phyloP scores from a whole-genome alignment of 2,329 filamentous ascomycete genomes.

The Aspergillus sp. region DNA sequence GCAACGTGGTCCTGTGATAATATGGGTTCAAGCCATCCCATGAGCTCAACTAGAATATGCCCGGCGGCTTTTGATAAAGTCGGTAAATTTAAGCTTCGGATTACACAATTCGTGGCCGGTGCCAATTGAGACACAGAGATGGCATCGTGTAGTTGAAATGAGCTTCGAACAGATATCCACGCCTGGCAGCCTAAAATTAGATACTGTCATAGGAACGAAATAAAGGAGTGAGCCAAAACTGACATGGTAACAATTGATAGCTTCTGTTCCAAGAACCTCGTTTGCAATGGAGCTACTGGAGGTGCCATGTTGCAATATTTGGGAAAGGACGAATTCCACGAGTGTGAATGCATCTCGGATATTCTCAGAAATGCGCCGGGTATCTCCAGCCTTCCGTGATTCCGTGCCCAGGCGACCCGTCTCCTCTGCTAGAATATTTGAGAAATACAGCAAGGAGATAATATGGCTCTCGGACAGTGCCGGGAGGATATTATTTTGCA shows the following conservation, averaged over 20 bases:
- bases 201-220: not conserved
- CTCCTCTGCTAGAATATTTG: constrained; percentile 43
- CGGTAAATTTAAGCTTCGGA: constrained; percentile 26
- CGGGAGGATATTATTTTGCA: constrained; percentile 35
- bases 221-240: constrained; percentile 11
- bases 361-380: constrained; percentile 26
- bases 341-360: constrained; percentile 38
- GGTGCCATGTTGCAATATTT: constrained; percentile 27
- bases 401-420: constrained; percentile 28
- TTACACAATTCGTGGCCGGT: constrained; percentile 23
- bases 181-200: constrained; percentile 24
- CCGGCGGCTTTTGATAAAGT: constrained; percentile 32
- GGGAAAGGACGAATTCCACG: constrained; percentile 36
- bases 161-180: constrained; percentile 35
- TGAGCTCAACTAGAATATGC: constrained; percentile 36
- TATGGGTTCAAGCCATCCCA: constrained; percentile 29
- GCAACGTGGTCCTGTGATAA: constrained; percentile 27
- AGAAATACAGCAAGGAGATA: constrained; percentile 39
- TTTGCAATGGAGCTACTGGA: constrained; percentile 21
- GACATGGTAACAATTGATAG: constrained; percentile 39
- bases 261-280: constrained; percentile 30
- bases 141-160: constrained; percentile 22
- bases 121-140: constrained; percentile 20
- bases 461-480: constrained; percentile 37
- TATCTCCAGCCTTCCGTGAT: constrained; percentile 18